Conservation (phyloP, 768 basidiomycete genomes). For the Tephrocybe sp. region DNA sequence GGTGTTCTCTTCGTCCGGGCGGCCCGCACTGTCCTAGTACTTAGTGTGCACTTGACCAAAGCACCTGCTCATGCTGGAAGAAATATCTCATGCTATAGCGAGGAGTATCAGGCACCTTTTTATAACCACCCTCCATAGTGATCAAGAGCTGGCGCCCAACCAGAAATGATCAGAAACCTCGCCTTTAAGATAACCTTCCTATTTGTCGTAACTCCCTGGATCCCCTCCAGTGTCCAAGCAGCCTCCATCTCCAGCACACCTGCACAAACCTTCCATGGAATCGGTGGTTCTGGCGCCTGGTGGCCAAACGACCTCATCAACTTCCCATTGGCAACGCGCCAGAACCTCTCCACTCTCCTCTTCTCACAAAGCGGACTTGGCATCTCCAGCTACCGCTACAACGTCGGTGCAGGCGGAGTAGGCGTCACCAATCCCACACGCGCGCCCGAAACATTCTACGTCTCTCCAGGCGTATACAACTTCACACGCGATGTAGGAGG, state of each 20-base stretch:
- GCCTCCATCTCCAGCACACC: slow-evolving; percentile 29
- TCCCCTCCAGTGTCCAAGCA: slow-evolving; percentile 1
- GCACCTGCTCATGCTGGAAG: slow-evolving; percentile 10
- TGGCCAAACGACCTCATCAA: slow-evolving; percentile 43
- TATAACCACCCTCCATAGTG: background rate
- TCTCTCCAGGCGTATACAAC: slow-evolving; percentile 39
- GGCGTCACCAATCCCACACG: slow-evolving; percentile 38
- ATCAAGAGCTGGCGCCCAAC: background rate
- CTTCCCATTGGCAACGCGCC: slow-evolving; percentile 38
- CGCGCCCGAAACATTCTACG: slow-evolving; percentile 37
- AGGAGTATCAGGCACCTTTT: background rate
- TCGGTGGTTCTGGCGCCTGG: slow-evolving; percentile 49
- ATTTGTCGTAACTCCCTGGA: background rate
- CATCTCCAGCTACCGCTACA: slow-evolving; percentile 42
- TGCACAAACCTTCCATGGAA: slow-evolving; percentile 36
- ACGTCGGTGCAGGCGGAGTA: slow-evolving; percentile 43
- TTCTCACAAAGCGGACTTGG: slow-evolving; percentile 39
- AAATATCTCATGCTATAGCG: background rate
- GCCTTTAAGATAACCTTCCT: background rate
- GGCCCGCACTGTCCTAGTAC: slow-evolving; percentile 8
- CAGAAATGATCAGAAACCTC: slow-evolving; percentile 6
- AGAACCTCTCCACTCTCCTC: slow-evolving; percentile 39
- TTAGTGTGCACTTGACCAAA: slow-evolving; percentile 15
- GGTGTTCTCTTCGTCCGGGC: slow-evolving; percentile 1
- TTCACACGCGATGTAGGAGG: slow-evolving; percentile 39